These are phyloP conservation scores for Penicillium arizonense DNA, from an alignment of 495 filamentous ascomycete species.

Conservation along the genomic window DNA sequence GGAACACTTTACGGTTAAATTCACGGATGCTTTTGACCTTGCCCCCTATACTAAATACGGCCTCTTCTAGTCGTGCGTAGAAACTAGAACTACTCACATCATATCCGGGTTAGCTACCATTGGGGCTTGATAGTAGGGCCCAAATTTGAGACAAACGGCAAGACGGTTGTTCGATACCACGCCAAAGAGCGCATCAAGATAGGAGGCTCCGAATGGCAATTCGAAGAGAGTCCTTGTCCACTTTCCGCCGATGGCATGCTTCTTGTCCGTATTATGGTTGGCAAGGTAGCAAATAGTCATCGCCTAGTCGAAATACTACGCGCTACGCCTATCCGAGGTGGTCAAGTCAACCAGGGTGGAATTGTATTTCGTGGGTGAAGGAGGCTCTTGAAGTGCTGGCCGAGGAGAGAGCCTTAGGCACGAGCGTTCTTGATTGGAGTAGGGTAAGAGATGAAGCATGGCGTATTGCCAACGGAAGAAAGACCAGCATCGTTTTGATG, in stretches of 20 bases:
- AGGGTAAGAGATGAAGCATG: constrained; percentile 29
- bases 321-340: constrained; percentile 29
- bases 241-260: constrained; percentile 29
- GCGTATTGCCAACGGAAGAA: constrained; percentile 36
- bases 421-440: constrained; percentile 31
- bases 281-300: constrained; percentile 36
- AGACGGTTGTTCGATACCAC: constrained; percentile 28
- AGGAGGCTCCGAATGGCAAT: constrained; percentile 29
- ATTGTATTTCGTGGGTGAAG: constrained; percentile 42
- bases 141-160: constrained; percentile 22
- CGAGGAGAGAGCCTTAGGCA: constrained; percentile 36
- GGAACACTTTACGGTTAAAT: too few relatives aligned
- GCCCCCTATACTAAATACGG: too few relatives aligned
- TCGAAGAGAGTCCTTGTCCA: constrained; percentile 24
- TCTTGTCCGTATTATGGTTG: constrained; percentile 45
- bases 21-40: too few relatives aligned
- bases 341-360: constrained; percentile 34
- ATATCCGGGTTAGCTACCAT: constrained; percentile 23
- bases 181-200: constrained; percentile 20
- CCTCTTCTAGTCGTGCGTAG: too few relatives aligned
- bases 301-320: constrained; percentile 29
- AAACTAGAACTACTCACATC: neutral
- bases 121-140: constrained; percentile 41
- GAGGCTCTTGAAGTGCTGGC: constrained; percentile 33
- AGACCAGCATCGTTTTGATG: constrained; percentile 34